These are phyloP conservation scores for Henckelia pumila DNA, from an alignment of 257 asterid genomes.

Conservation along the genomic window DNA sequence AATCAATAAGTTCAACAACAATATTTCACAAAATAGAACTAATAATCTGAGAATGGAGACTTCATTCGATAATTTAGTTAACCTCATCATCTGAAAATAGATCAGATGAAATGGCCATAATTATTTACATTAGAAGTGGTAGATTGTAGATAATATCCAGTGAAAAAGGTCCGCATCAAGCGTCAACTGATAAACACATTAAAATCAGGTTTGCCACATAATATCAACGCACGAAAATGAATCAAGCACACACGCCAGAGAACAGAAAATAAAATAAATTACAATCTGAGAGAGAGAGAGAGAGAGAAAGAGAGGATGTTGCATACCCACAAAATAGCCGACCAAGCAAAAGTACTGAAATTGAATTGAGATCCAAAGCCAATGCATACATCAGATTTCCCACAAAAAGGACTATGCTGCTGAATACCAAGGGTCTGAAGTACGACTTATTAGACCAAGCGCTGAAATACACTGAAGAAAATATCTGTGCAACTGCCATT, in stretches of 20 bases:
- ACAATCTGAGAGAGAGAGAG: neutral
- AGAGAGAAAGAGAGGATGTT: conserved; percentile 26
- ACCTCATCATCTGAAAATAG: neutral
- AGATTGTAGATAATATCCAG: conserved; percentile 5
- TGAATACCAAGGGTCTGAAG: conserved; percentile 82
- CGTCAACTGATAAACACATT: neutral
- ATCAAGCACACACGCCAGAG: neutral
- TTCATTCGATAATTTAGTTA: neutral
- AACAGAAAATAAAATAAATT: conserved; percentile 9
- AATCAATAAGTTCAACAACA: neutral
- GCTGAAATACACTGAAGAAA: conserved; percentile 97
- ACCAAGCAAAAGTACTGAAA: conserved; percentile 70
- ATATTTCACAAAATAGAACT: neutral
- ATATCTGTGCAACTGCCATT: conserved; percentile 97
- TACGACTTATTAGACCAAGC: conserved; percentile 98
- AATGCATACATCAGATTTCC: conserved; percentile 83
- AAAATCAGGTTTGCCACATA: neutral
- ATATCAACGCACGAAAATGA: neutral
- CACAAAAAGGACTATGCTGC: conserved; percentile 73
- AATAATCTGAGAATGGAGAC: neutral
- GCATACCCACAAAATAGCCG: conserved; percentile 87
- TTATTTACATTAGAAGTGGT: neutral
- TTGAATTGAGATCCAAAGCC: conserved; percentile 82
- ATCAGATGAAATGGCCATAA: neutral
- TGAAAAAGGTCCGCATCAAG: neutral